Conservation (phyloP, 768 basidiomycete genomes). For the Boletus eberwhitei region DNA sequence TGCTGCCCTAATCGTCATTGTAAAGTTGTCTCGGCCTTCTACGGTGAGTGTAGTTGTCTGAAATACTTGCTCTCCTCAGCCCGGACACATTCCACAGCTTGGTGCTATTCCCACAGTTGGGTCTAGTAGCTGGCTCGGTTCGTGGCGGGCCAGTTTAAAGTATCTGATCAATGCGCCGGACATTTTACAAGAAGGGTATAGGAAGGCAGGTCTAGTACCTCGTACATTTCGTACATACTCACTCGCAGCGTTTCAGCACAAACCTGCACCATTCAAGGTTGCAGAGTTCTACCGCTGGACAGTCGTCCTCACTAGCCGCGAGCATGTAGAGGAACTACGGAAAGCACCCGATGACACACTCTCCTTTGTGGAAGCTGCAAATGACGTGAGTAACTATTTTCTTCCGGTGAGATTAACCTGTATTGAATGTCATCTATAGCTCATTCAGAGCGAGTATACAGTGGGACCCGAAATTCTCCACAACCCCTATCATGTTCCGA, state of each 20-base stretch:
- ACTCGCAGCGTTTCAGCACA: too few relatives aligned
- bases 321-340: too few relatives aligned
- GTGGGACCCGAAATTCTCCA: conserved; percentile 32
- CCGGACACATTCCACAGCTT: conserved; percentile 8
- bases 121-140: conserved; percentile 22
- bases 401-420: background rate
- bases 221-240: background rate
- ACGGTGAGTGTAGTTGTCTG: background rate
- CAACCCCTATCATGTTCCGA: conserved; percentile 24
- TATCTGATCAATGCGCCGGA: conserved; percentile 14
- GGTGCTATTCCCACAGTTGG: conserved; percentile 31
- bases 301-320: too few relatives aligned
- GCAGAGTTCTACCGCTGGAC: too few relatives aligned
- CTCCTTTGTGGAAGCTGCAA: conserved; percentile 20
- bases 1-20: background rate
- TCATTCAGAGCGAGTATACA: conserved; percentile 36
- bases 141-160: conserved; percentile 22
- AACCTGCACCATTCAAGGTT: too few relatives aligned
- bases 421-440: conserved; percentile 20
- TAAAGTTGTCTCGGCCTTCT: background rate
- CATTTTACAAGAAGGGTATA: conserved; percentile 32
- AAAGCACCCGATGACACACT: too few relatives aligned
- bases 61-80: background rate
- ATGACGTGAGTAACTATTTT: conserved; percentile 28
- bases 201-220: conserved; percentile 17